Evolutionary conservation across 2,329 filamentous ascomycete species (phyloP).

Genomic region (Hymenoscyphus albidus): DNA sequence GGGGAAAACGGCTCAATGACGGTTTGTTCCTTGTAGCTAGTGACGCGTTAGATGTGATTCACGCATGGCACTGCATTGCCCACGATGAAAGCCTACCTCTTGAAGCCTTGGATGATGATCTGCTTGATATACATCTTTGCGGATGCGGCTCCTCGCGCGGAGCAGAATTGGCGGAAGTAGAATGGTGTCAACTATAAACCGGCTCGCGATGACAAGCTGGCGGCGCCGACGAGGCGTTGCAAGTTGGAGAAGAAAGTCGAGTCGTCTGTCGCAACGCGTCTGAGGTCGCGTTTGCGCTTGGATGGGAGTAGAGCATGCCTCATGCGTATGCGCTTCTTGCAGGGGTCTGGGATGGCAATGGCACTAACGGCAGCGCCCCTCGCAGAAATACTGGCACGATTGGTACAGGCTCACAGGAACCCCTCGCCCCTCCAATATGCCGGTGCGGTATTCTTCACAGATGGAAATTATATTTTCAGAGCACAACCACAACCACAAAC

Average conservation of each 20-base stretch:
- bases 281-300: not conserved
- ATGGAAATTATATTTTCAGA: not conserved
- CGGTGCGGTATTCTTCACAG: not conserved
- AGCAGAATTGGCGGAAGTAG: not conserved
- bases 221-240: not conserved
- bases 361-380: too few relatives aligned
- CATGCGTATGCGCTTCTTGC: too few relatives aligned
- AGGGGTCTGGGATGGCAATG: too few relatives aligned
- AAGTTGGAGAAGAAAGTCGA: not conserved
- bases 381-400: too few relatives aligned
- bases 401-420: too few relatives aligned
- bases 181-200: not conserved
- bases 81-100: conserved; percentile 59
- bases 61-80: conserved; percentile 26
- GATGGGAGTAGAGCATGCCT: not conserved
- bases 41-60: conserved; percentile 15
- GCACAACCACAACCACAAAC: not conserved
- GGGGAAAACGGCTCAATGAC: conserved; percentile 98
- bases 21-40: conserved; percentile 97
- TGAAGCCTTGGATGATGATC: conserved; percentile 99
- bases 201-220: not conserved
- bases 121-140: conserved; percentile 94
- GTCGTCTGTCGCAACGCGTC: not conserved
- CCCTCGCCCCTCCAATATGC: too few relatives aligned
- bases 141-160: conserved; percentile 4